These are phyloP conservation scores for Choiromyces venosus DNA, from an alignment of 495 filamentous ascomycete species.

Conservation along the genomic window DNA sequence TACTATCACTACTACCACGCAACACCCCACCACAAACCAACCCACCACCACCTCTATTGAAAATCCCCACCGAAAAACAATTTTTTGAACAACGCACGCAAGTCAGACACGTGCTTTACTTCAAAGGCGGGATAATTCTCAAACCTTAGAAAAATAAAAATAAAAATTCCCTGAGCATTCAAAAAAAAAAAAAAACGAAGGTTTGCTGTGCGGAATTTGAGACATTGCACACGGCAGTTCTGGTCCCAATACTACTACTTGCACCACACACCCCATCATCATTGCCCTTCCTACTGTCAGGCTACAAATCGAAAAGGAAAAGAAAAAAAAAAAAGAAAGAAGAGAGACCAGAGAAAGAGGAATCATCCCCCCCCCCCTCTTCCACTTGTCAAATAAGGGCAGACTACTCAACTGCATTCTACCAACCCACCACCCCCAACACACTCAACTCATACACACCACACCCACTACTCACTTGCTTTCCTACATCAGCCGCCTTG, in stretches of 20 bases:
- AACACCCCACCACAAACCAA: conserved; percentile 24
- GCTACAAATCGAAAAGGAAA: background rate
- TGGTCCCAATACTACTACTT: conserved; percentile 25
- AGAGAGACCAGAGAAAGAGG: background rate
- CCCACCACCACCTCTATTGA: conserved; percentile 22
- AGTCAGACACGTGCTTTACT: conserved; percentile 38
- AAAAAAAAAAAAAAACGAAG: conserved; percentile 35
- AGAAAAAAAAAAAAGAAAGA: no score
- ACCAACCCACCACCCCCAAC: background rate
- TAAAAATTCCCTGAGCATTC: conserved; percentile 36
- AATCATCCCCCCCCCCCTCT: background rate
- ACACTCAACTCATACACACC: background rate
- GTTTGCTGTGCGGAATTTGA: conserved; percentile 34
- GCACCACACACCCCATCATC: background rate
- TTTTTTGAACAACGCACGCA: conserved; percentile 34
- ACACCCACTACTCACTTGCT: background rate
- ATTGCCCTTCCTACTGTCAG: background rate
- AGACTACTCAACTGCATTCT: background rate
- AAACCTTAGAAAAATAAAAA: conserved; percentile 30
- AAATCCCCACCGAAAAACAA: conserved; percentile 31
- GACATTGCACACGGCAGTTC: conserved; percentile 39
- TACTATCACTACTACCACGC: conserved; percentile 15
- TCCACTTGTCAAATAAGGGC: conserved; percentile 29
- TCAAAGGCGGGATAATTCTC: conserved; percentile 13
- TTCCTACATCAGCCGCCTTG: conserved; percentile 27